phyloP scores from a whole-genome alignment of 306 rosid genomes.

The Calophaca sinica region DNA sequence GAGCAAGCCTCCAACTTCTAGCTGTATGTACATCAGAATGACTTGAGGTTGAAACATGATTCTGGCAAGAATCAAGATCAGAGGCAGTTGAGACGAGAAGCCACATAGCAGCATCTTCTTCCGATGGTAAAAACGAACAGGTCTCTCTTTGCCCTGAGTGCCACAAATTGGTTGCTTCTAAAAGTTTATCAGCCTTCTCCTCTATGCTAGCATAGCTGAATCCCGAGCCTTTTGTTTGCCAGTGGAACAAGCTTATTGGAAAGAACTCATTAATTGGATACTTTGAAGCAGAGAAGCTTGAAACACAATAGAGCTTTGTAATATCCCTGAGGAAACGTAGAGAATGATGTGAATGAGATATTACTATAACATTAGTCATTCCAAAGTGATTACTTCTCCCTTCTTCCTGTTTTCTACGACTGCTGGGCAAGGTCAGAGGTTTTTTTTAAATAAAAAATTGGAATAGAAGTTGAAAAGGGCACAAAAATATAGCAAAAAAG shows the following conservation, averaged over 20 bases:
- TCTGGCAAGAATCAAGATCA: conserved; percentile 49
- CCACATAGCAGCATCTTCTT: conserved; percentile 71
- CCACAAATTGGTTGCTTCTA: conserved; percentile 60
- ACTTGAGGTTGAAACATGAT: conserved; percentile 51
- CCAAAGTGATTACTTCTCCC: conserved; percentile 31
- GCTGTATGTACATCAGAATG: conserved; percentile 50
- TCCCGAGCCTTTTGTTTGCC: conserved; percentile 52
- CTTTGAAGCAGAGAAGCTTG: conserved; percentile 65
- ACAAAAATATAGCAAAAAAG: conserved; percentile 21
- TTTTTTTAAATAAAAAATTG: conserved; percentile 15
- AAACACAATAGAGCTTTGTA: conserved; percentile 59
- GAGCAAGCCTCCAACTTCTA: conserved; percentile 79
- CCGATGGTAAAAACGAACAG: conserved; percentile 45
- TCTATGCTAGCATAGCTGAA: conserved; percentile 51
- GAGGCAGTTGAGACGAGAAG: conserved; percentile 70
- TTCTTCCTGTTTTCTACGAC: conserved; percentile 10
- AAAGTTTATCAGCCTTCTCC: conserved; percentile 58
- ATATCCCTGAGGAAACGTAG: conserved; percentile 72
- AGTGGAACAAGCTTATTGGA: conserved; percentile 68
- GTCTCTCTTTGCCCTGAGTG: conserved; percentile 51
- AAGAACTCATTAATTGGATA: conserved; percentile 63
- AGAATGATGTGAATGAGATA: conserved; percentile 45
- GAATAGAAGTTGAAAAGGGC: conserved; percentile 17
- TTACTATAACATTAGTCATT: conserved; percentile 20
- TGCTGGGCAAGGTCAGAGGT: conserved; percentile 13